Evolutionary conservation across 495 filamentous ascomycete genomes (phyloP), one percentile per base, ranked within the genome.

Genomic region (Xylaria cubensis): DNA sequence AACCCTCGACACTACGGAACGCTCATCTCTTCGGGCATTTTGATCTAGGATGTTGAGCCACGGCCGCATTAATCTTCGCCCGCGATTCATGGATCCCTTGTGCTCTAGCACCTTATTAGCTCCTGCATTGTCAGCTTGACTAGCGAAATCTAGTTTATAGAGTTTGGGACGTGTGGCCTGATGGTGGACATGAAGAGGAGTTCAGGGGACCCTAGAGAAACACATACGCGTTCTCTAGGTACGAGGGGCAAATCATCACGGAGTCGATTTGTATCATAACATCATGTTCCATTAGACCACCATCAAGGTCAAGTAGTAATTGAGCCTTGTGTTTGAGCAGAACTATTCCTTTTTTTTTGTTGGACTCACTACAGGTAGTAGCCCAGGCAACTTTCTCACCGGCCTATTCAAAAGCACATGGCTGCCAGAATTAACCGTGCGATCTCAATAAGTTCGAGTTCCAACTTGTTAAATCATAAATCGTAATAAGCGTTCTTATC

Each of bases 191-290:
- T 50, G 67, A 69, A 4, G n/a, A 48, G 26, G 46, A 61, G 50
- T 42, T 21, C 24, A 10, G 21, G 58, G 46, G 41, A 50, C 34
- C n/a, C 13, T 17, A 48, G 15, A 39, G 36, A 2, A 50, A 34
- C 13, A 32, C 4, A 9, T 63, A 2, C 3, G 10, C 26, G 8
- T 46, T 15, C 3, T 44, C 44, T 42, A 5, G 15, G 39, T 24
- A 53, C 62, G 34, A 46, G 42, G 68, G 53, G 58, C 15, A 51
- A 59, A 19, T 70, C 26, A 63, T 51, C 42, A 21, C 50, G 46
- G 58, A 58, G 55, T 61, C 26, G 46, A 50, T 59, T 44, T 72
- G 70, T 72, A 72, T 72, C 41, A 72, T 72, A 72, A 53, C 70
- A 72, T 39, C 39, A 59, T 72, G 46, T 59, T 59, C 44, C 64